Conservation (phyloP, 768 basidiomycete species). For the Lepiota brunneoincarnata region DNA sequence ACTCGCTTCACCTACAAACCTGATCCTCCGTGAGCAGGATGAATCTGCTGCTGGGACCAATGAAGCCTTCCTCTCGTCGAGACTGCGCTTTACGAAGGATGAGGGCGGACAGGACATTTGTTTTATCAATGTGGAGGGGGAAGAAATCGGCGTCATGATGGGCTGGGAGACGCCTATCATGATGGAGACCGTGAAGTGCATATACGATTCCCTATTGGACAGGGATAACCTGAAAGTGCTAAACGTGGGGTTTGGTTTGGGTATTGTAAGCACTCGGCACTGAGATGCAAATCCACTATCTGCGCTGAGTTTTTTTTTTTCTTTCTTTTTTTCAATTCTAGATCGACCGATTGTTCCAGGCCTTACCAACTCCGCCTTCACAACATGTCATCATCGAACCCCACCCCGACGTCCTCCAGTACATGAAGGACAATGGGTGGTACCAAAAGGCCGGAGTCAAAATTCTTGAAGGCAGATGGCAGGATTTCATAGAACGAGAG, state of each 20-base stretch:
- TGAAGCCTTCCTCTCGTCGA: conserved; percentile 68
- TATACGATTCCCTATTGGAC: conserved; percentile 55
- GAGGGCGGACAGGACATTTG: conserved; percentile 81
- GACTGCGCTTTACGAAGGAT: conserved; percentile 67
- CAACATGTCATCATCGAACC: conserved; percentile 92
- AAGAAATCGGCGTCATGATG: conserved; percentile 99
- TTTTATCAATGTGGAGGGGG: conserved; percentile 57
- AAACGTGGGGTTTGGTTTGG: conserved; percentile 93
- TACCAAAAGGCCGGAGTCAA: conserved; percentile 71
- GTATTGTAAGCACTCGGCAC: conserved; percentile 58
- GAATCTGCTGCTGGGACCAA: conserved; percentile 58
- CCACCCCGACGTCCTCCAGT: conserved; percentile 84
- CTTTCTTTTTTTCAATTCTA: conserved; percentile 34
- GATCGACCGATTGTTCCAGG: conserved; percentile 85
- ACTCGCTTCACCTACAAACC: conserved; percentile 11
- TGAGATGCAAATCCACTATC: too few species aligned
- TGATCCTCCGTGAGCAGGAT: conserved; percentile 51
- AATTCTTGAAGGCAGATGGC: conserved; percentile 92
- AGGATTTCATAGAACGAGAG: conserved; percentile 69
- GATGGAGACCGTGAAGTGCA: conserved; percentile 68
- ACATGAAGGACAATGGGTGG: conserved; percentile 80
- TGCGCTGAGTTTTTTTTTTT: background rate
- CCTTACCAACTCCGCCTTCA: conserved; percentile 51
- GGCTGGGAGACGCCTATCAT: conserved; percentile 94
- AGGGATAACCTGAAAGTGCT: conserved; percentile 59